phyloP scores from a whole-genome alignment of 371 early-diverging fungal genomes.

The Mucor mucedo region DNA sequence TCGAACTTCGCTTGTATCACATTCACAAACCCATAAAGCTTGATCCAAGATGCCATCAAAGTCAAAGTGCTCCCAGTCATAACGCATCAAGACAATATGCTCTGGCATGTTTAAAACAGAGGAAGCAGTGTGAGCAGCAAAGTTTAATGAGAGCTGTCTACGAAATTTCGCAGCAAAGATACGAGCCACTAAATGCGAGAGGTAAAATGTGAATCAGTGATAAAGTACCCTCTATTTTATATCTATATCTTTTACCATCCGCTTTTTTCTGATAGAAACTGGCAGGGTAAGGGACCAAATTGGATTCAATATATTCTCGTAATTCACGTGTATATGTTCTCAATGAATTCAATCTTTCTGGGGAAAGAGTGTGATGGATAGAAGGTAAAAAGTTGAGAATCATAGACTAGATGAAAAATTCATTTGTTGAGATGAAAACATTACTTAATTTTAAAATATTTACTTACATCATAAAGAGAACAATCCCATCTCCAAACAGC shows the following conservation, averaged over 20 bases:
- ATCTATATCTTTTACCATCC: slow-evolving; percentile 30
- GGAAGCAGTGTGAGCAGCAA: slow-evolving; percentile 54
- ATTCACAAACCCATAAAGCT: slow-evolving; percentile 61
- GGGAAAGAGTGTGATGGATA: slow-evolving; percentile 35
- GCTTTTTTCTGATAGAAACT: slow-evolving; percentile 37
- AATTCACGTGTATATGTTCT: slow-evolving; percentile 51
- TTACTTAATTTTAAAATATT: slow-evolving; percentile 1
- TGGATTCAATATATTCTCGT: slow-evolving; percentile 33
- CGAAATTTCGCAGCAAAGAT: slow-evolving; percentile 58
- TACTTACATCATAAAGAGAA: slow-evolving; percentile 55
- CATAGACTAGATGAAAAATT: slow-evolving; percentile 35
- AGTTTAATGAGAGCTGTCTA: slow-evolving; percentile 58
- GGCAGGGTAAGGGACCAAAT: slow-evolving; percentile 37
- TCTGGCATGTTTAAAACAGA: slow-evolving; percentile 37
- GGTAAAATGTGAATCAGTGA: not conserved
- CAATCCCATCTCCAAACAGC: slow-evolving; percentile 63
- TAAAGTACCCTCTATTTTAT: not conserved
- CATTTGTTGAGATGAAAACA: not conserved
- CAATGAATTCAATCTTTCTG: slow-evolving; percentile 36
- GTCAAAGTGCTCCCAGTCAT: slow-evolving; percentile 59
- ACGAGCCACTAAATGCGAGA: slow-evolving; percentile 43
- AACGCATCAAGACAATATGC: slow-evolving; percentile 42
- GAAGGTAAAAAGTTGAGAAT: slow-evolving; percentile 46
- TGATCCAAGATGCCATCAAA: slow-evolving; percentile 56
- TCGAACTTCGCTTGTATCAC: slow-evolving; percentile 42